Evolutionary conservation across 345 rosid species (phyloP), one percentile per base, ranked within the genome.

Genomic region (Rhizophora mangle): DNA sequence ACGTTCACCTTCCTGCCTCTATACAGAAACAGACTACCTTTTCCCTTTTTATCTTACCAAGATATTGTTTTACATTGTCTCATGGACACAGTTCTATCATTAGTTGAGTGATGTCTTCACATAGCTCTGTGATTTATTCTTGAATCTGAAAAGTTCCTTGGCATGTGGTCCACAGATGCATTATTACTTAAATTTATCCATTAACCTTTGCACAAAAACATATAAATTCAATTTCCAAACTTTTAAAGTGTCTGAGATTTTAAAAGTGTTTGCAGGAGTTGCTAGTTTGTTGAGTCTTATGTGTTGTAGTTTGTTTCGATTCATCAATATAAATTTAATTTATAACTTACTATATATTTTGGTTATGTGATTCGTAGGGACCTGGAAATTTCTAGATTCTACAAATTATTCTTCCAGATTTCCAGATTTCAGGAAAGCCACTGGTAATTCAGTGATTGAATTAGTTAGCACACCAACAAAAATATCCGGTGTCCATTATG

Each of bases 401-500:
- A 58, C 88, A 69, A 90, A 92, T 74, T 83, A 87, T 85, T 87
- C 96, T 81, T 84, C 94, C 30, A 92, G 82, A 75, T 92, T 92
- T 82, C 89, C 89, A 61, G 91, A 95, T 72, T 86, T 87, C 78
- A 78, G 89, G 73, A 95, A 87, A 72, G 82, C 92, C 10, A 78
- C 68, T 72, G 99, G 99, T 22, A 81, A 90, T 79, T 88, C 96
- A 64, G 80, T 87, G 63, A 85, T 92, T 70, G 97, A 92, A 71
- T 83, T 95, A 82, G 85, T 88, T 72, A 92, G 96, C 70, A 75
- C 87, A 37, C 91, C 95, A 63, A 92, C 99, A 36, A 95, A 92
- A 85, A 88, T 95, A 68, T 83, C 83, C 8, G 97, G 96, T 75
- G 96, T 95, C 66, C 97, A 95, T 83, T 95, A 92, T 81, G 90